Conservation (phyloP, 768 basidiomycete genomes). For the Phanerochaete carnosa region DNA sequence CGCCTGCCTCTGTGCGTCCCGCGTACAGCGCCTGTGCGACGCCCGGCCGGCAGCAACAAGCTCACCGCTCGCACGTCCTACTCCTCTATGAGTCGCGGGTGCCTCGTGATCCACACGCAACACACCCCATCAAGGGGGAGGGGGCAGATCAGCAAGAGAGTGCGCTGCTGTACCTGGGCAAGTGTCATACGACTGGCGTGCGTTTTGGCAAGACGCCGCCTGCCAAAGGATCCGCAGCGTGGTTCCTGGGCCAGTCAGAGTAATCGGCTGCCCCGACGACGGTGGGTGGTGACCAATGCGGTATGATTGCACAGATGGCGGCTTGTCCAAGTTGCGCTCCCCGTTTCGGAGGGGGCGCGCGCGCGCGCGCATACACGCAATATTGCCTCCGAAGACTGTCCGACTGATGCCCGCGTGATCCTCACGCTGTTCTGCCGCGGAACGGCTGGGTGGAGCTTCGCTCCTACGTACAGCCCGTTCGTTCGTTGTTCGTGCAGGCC, state of each 20-base stretch:
- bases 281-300: not conserved
- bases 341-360: not conserved
- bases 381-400: slow-evolving; percentile 3
- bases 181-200: too few species aligned
- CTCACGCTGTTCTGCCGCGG: too few species aligned
- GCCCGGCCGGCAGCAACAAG: too few species aligned
- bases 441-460: too few species aligned
- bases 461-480: too few species aligned
- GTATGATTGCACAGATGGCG: not conserved
- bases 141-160: too few species aligned
- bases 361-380: not conserved
- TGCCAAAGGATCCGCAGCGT: not conserved
- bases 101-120: too few species aligned
- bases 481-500: not conserved
- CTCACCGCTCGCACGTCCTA: too few species aligned
- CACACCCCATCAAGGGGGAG: too few species aligned
- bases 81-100: too few species aligned
- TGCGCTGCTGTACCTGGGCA: too few species aligned
- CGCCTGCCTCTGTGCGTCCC: not conserved
- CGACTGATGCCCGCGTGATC: slow-evolving; percentile 10
- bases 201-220: not conserved
- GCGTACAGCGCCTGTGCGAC: too few species aligned
- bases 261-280: not conserved
- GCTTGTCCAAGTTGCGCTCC: not conserved
- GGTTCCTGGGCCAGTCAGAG: not conserved